Evolutionary conservation across 2,329 filamentous ascomycete species (phyloP), one percentile per base, ranked within the genome.

Genomic region (Fusarium sp.): DNA sequence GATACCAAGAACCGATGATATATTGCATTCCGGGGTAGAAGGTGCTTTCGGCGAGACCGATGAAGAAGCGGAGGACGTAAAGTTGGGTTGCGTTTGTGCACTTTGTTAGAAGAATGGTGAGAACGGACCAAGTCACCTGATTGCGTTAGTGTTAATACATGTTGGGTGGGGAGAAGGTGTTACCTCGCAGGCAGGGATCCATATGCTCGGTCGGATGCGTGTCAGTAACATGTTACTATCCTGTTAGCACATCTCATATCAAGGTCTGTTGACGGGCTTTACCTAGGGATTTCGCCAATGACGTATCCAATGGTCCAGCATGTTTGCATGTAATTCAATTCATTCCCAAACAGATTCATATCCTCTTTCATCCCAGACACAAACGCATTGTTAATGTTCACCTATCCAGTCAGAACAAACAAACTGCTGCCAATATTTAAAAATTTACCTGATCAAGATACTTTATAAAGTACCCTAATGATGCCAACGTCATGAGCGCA

Each of bases 291-390:
- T 35, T 82, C 77, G 1, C 80, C 80, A 72, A 90, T 78, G 0
- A 88, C 84, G 68, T 90, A 91, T 28, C 89, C 89, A 1, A 87
- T 80, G 0, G 86, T 89, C 83, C 87, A 91, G 29, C 82, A 84
- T 1, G 86, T 84, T 57, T 77, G 76, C 72, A 83, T 77, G 28
- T 88, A 86, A 63, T 89, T 88, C 21, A 89, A 78, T 49, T 76
- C 70, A 3, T 77, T 76, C 0, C 75, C 75, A 35, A 83, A 80
- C 10, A 89, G 79, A 0, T 76, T 71, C 5, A 88, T 77, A 26
- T 88, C 86, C 59, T 87, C 84, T 68, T 88, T 83, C 85, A 81
- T 81, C 0, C 79, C 79, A 2, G 75, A 81, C 0, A 83, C 80
- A 20, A 72, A 72, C 3, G 69, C 69, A 57, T 72, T 72, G 31